Evolutionary conservation across 805 yeast genomes (phyloP).

Genomic region (Myxozyma vanderwaltii): DNA sequence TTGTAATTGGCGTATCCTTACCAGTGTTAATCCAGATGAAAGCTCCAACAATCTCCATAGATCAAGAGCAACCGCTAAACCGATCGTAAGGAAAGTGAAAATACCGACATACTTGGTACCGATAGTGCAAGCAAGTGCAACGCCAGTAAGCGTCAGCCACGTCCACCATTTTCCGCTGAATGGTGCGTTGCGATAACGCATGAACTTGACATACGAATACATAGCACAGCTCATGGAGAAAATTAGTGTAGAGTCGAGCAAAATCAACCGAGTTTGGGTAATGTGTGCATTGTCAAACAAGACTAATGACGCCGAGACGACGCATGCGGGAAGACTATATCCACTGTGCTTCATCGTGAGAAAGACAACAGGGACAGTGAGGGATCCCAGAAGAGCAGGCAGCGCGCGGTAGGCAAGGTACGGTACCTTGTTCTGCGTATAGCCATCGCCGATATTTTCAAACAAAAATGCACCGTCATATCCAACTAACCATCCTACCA

Average conservation of each 20-base stretch:
- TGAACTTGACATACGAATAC: conserved; percentile 76
- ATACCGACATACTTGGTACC: conserved; percentile 96
- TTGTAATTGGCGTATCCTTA: conserved; percentile 1
- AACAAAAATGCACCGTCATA: conserved; percentile 92
- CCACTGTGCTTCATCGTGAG: conserved; percentile 82
- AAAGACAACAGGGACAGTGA: conserved; percentile 82
- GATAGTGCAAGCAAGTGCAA: conserved; percentile 84
- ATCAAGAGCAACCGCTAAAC: conserved; percentile 81
- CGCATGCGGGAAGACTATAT: conserved; percentile 74
- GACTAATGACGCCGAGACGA: conserved; percentile 73
- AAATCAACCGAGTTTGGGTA: conserved; percentile 83
- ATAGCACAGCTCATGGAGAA: conserved; percentile 80
- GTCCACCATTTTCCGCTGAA: conserved; percentile 77
- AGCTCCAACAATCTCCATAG: conserved; percentile 85
- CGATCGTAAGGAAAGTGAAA: conserved; percentile 85
- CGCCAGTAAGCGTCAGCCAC: conserved; percentile 85
- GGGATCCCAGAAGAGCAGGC: conserved; percentile 77
- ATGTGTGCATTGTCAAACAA: conserved; percentile 89
- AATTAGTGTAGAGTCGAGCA: conserved; percentile 87
- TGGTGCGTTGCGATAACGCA: conserved; percentile 65
- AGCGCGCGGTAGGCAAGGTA: conserved; percentile 79
- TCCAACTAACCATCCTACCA: conserved; percentile 84
- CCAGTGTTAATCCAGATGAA: conserved; percentile 59
- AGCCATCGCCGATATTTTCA: conserved; percentile 83
- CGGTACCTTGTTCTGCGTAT: conserved; percentile 77